Evolutionary conservation across 495 filamentous ascomycete species (phyloP).

Genomic region (Apiosordaria backusii): DNA sequence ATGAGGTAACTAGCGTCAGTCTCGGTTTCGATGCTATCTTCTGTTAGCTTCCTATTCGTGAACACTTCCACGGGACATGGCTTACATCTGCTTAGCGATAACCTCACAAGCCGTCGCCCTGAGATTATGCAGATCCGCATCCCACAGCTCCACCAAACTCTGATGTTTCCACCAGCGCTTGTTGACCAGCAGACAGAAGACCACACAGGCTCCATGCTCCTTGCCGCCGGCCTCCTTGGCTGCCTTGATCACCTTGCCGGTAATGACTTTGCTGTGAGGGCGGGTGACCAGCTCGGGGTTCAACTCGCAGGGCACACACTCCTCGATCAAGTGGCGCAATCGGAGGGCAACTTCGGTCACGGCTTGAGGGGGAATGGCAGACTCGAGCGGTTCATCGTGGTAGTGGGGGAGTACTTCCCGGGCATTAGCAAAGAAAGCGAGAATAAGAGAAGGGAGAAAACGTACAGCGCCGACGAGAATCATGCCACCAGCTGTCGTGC

Average conservation of each 20-base stretch:
- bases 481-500: conserved; percentile 32
- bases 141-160: conserved; percentile 78
- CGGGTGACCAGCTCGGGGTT: conserved; percentile 65
- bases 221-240: conserved; percentile 75
- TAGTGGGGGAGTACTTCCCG: conserved; percentile 59
- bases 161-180: conserved; percentile 89
- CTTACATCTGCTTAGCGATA: conserved; percentile 75
- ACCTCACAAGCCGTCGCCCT: conserved; percentile 87
- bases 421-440: conserved; percentile 18
- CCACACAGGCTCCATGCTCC: conserved; percentile 72
- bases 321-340: conserved; percentile 86
- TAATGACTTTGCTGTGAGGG: conserved; percentile 82
- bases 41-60: background rate
- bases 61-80: background rate
- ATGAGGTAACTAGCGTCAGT: conserved; percentile 72
- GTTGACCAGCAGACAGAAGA: conserved; percentile 80
- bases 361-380: conserved; percentile 61
- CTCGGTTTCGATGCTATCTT: conserved; percentile 69
- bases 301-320: conserved; percentile 83
- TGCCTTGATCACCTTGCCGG: conserved; percentile 68
- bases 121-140: conserved; percentile 75
- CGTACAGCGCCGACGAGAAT: conserved; percentile 40
- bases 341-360: conserved; percentile 87
- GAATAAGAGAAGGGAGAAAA: conserved; percentile 3
- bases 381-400: conserved; percentile 49